Evolutionary conservation across 2,329 filamentous ascomycete genomes (phyloP).

Genomic region (Elsinoe ampelina): DNA sequence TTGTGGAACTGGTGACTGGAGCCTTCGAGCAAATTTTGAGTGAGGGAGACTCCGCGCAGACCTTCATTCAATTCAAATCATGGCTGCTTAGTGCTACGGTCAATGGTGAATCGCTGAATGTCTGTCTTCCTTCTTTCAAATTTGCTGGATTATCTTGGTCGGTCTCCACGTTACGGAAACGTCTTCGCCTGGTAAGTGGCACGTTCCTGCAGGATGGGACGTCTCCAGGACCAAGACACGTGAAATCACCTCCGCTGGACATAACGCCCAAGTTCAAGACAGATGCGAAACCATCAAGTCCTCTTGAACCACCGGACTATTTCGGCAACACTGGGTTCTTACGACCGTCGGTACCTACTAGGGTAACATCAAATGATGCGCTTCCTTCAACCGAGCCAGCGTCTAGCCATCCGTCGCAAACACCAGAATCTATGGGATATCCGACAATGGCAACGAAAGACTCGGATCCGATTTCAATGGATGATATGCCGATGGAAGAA

Average conservation of each 20-base stretch:
- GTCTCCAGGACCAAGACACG: slow-evolving; percentile 1
- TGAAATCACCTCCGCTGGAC: slow-evolving; percentile 14
- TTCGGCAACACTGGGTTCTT: slow-evolving; percentile 29
- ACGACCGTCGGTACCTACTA: slow-evolving; percentile 10
- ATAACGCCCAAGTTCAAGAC: neutral
- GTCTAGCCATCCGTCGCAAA: neutral
- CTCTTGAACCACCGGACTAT: slow-evolving; percentile 33
- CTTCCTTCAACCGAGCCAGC: slow-evolving; percentile 10
- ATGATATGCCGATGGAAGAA: neutral
- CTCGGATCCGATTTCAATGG: slow-evolving; percentile 8
- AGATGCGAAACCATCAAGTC: slow-evolving; percentile 1
- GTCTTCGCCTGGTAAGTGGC: slow-evolving; percentile 60
- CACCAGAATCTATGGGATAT: neutral
- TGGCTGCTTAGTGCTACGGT: slow-evolving; percentile 56
- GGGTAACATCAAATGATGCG: neutral
- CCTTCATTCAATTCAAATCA: slow-evolving; percentile 56
- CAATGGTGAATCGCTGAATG: slow-evolving; percentile 44
- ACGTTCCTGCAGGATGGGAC: slow-evolving; percentile 23
- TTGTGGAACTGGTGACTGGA: slow-evolving; percentile 49
- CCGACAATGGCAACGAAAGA: slow-evolving; percentile 2
- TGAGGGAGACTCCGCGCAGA: slow-evolving; percentile 32
- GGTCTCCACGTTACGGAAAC: slow-evolving; percentile 57
- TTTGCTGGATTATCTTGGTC: slow-evolving; percentile 63
- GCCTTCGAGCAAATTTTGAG: slow-evolving; percentile 29
- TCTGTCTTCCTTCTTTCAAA: slow-evolving; percentile 45